These are phyloP conservation scores for Drechmeria coniospora DNA, from an alignment of 2,329 filamentous ascomycete genomes.

Conservation along the genomic window DNA sequence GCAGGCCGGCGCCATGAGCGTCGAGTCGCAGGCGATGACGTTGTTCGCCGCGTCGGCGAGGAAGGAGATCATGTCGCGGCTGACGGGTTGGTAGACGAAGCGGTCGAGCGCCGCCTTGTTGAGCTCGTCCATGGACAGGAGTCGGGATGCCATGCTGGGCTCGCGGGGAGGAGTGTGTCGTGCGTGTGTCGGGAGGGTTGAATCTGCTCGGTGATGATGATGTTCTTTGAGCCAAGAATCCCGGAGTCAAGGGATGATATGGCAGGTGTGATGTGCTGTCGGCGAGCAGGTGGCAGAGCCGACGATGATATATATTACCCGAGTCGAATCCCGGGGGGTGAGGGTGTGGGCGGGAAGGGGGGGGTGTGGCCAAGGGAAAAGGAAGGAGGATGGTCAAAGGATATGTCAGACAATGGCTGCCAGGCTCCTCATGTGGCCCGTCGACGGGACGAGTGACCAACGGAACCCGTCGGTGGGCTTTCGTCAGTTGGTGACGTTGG, in stretches of 20 bases:
- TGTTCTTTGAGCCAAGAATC: no score
- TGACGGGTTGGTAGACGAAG: constrained; percentile 66
- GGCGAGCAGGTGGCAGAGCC: constrained; percentile 6
- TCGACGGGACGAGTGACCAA: constrained; percentile 13
- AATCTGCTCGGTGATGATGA: constrained; percentile 8
- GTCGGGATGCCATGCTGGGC: constrained; percentile 30
- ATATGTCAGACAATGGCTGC: constrained; percentile 7
- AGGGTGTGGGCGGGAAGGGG: constrained; percentile 4
- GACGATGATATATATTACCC: not conserved
- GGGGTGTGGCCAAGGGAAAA: not conserved
- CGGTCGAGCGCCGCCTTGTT: constrained; percentile 65
- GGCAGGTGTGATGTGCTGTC: no score
- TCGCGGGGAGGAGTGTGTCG: not conserved
- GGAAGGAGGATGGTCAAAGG: constrained; percentile 4
- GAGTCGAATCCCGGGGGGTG: not conserved
- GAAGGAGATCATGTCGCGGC: constrained; percentile 61
- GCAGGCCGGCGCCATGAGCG: constrained; percentile 34
- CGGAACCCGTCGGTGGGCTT: constrained; percentile 12
- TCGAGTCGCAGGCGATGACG: constrained; percentile 66
- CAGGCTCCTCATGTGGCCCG: constrained; percentile 18
- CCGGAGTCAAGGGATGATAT: no score
- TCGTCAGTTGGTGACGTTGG: constrained; percentile 26
- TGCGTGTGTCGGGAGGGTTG: constrained; percentile 11
- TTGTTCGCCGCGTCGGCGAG: constrained; percentile 58
- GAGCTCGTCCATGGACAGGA: constrained; percentile 35